Base-by-base conservation (phyloP, 2,329 filamentous ascomycete species). In the Penicillium sp. region DNA sequence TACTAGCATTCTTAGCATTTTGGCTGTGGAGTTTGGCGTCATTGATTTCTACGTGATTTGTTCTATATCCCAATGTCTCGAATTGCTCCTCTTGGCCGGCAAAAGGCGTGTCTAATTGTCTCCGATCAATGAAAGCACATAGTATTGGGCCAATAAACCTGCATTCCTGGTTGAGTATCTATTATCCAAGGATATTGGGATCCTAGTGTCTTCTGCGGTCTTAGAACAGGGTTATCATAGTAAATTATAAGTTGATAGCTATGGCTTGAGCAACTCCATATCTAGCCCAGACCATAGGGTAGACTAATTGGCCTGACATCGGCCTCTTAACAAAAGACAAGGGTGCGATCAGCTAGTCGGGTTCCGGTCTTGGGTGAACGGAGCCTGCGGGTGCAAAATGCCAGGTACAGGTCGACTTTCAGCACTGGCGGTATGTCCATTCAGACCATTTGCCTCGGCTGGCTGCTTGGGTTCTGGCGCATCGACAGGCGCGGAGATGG, bases 1-100 rank as follows among this genome's bases (percentile, higher is more conserved):
- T 40, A 36, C 36, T 54, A 49, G 49, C 55, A 56, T 58, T 37
- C 40, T 41, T 47, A 53, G 56, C 56, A 55, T 59, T 56, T 56
- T 23, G 48, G 34, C 41, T 26, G 32, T 36, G 37, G 44, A 7
- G 40, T 49, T 49, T 23, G 22, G 23, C 20, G 41, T 40, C 20
- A 40, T 32, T 28, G 22, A 31, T 44, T 28, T 28, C 14, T 27
- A 23, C 16, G 7, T 34, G 22, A 44, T 23, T 27, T 50, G 46
- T 52, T 55, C 35, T 49, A 54, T 55, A 47, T 55, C 49, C 52
- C 46, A 52, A 42, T 24, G 40, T 40, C 9, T 52, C 32, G 40
- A 48, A 29, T 44, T 27, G 37, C 23, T 35, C 34, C 18, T 44
- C 32, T 28, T 20, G 2, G 10, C 13, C 8, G 31, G 31, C 31